A percentile compares a stretch with the other conserved stretches of the same genome.
Conservation (phyloP, 352 stramenopile genomes). For the Globisporangium canariense region DNA sequence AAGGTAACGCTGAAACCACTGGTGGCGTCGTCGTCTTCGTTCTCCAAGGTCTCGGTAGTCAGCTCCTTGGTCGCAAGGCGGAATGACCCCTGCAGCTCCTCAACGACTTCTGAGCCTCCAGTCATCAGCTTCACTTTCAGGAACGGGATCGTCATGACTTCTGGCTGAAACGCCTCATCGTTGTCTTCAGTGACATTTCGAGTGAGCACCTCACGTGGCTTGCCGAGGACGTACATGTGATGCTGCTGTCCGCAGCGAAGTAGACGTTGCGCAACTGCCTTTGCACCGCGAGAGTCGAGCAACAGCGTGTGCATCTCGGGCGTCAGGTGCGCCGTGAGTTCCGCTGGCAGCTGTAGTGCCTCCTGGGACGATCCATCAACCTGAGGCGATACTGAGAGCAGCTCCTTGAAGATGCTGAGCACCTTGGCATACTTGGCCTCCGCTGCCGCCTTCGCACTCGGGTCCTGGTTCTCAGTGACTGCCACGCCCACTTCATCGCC, state of each 20-base stretch:
- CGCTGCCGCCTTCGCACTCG: neutral
- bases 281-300: conserved; percentile 22
- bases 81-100: conserved; percentile 2
- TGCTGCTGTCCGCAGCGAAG: conserved; percentile 25
- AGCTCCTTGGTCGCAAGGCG: conserved; percentile 1
- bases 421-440: conserved; percentile 10
- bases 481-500: neutral
- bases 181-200: too few relatives aligned
- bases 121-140: neutral
- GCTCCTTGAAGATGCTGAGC: conserved; percentile 10
- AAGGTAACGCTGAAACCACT: conserved; percentile 9
- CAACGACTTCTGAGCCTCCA: neutral
- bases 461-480: neutral
- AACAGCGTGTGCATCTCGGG: conserved; percentile 24
- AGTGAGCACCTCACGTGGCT: neutral
- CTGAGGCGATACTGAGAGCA: neutral
- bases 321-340: conserved; percentile 14
- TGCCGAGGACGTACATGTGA: conserved; percentile 29
- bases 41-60: neutral
- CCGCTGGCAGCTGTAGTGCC: neutral
- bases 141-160: conserved; percentile 6
- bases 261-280: conserved; percentile 18
- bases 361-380: neutral
- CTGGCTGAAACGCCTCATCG: neutral
- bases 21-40: conserved; percentile 8